Percentiles rank a stretch among this genome's conserved stretches.
Evolutionary conservation across 2,329 filamentous ascomycete genomes (phyloP).

Genomic region (Curvularia lunata): DNA sequence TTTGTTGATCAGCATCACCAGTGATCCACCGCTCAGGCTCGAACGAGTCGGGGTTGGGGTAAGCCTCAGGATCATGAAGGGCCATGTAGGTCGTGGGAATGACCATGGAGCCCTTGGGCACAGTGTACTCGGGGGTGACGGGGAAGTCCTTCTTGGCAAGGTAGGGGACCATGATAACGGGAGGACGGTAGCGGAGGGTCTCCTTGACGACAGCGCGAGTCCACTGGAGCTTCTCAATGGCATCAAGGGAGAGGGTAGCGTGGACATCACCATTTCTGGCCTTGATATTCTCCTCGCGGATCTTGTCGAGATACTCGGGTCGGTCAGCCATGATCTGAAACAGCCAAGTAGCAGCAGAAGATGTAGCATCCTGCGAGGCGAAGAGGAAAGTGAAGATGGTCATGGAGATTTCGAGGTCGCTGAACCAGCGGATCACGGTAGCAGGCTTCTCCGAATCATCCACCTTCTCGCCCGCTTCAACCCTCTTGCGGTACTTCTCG

Average conservation of each 20-base stretch:
- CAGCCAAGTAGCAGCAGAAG: slow-evolving; percentile 90
- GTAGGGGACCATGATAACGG: slow-evolving; percentile 97
- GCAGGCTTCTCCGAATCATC: slow-evolving; percentile 76
- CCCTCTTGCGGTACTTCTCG: slow-evolving; percentile 77
- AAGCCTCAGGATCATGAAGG: slow-evolving; percentile 90
- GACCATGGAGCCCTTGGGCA: slow-evolving; percentile 94
- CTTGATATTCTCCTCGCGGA: slow-evolving; percentile 87
- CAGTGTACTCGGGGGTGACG: slow-evolving; percentile 85
- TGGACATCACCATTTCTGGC: slow-evolving; percentile 76
- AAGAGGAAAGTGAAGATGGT: slow-evolving; percentile 97
- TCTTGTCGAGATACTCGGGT: slow-evolving; percentile 86
- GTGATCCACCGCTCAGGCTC: slow-evolving; percentile 68
- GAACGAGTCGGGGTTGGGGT: slow-evolving; percentile 79
- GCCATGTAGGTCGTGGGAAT: slow-evolving; percentile 90
- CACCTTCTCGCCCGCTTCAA: slow-evolving; percentile 70
- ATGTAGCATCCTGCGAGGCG: slow-evolving; percentile 95
- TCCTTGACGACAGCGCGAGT: slow-evolving; percentile 85
- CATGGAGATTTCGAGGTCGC: slow-evolving; percentile 88
- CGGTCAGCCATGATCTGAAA: slow-evolving; percentile 94
- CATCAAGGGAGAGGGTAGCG: slow-evolving; percentile 76
- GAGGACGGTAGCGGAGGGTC: slow-evolving; percentile 80
- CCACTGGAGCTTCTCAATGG: slow-evolving; percentile 87
- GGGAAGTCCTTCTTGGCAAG: slow-evolving; percentile 94
- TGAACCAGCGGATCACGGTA: slow-evolving; percentile 83
- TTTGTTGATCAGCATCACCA: slow-evolving; percentile 86